These are phyloP conservation scores for Protomyces lactucae-debilis DNA, from an alignment of 1,139 yeast genomes.

Conservation along the genomic window DNA sequence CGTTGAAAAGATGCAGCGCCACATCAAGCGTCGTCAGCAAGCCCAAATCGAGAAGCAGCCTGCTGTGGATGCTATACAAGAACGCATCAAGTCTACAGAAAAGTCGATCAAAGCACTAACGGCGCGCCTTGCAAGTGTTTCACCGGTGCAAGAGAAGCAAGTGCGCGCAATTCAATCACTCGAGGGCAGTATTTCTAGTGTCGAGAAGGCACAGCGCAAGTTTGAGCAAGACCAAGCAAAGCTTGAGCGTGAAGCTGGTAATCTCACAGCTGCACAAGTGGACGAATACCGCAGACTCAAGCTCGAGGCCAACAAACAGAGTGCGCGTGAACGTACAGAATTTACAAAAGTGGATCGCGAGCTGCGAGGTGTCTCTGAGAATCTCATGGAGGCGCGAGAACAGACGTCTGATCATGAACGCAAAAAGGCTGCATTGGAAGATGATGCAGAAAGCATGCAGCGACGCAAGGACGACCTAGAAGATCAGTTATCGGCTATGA, in stretches of 20 bases:
- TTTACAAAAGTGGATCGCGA: conserved; percentile 36
- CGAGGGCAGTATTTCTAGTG: conserved; percentile 50
- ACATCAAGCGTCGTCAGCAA: conserved; percentile 43
- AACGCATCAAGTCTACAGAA: conserved; percentile 50
- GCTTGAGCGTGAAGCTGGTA: conserved; percentile 36
- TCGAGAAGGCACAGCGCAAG: conserved; percentile 44
- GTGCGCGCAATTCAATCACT: conserved; percentile 43
- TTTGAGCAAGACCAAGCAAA: conserved; percentile 46
- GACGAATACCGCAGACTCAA: conserved; percentile 59
- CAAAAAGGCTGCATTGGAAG: conserved; percentile 32
- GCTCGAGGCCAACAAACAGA: conserved; percentile 45
- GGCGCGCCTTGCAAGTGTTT: conserved; percentile 52
- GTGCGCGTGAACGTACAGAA: conserved; percentile 37
- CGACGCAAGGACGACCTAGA: conserved; percentile 35
- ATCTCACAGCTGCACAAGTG: conserved; percentile 51
- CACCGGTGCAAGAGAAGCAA: conserved; percentile 54
- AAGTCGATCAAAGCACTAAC: conserved; percentile 50
- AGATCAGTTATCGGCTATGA: conserved; percentile 36
- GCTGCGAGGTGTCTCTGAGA: conserved; percentile 36
- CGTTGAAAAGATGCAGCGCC: conserved; percentile 44
- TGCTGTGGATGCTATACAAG: conserved; percentile 53
- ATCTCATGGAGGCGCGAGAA: conserved; percentile 35
- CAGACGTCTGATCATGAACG: conserved; percentile 35
- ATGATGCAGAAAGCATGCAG: conserved; percentile 40
- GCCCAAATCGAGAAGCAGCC: conserved; percentile 48